A percentile compares a stretch with the other conserved stretches of the same genome.
phyloP scores from a whole-genome alignment of 1,284 basidiomycete species.

The Hortiboletus rubellus region DNA sequence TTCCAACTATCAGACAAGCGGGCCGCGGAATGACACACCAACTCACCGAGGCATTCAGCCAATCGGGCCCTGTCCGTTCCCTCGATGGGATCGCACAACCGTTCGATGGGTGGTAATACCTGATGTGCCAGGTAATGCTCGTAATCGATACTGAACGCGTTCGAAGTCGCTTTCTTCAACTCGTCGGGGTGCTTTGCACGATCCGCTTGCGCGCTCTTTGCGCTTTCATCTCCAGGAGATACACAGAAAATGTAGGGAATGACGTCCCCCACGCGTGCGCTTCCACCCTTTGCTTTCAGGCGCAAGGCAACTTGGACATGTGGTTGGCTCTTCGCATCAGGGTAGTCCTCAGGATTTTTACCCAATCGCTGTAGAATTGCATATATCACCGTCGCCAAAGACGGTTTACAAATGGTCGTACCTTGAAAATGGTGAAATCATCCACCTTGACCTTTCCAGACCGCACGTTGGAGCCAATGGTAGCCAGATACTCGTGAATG shows the following conservation, averaged over 20 bases:
- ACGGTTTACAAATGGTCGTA: constrained; percentile 30
- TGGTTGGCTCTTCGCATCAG: constrained; percentile 91
- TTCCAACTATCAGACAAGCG: constrained; percentile 5
- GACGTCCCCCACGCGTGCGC: constrained; percentile 86
- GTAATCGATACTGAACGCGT: constrained; percentile 75
- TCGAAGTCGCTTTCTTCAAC: constrained; percentile 66
- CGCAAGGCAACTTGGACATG: constrained; percentile 96
- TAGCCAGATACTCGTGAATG: constrained; percentile 90
- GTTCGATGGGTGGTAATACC: constrained; percentile 91
- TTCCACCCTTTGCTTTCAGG: constrained; percentile 84
- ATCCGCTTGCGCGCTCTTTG: constrained; percentile 85
- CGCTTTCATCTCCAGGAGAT: constrained; percentile 68
- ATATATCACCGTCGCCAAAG: neutral
- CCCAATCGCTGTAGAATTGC: constrained; percentile 68
- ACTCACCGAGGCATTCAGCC: constrained; percentile 90
- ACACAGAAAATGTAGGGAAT: constrained; percentile 96
- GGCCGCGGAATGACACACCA: neutral
- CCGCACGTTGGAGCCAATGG: constrained; percentile 75
- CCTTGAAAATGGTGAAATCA: constrained; percentile 95
- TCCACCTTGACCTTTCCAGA: constrained; percentile 80
- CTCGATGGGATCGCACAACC: constrained; percentile 95
- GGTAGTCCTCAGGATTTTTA: constrained; percentile 95
- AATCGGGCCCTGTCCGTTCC: constrained; percentile 90
- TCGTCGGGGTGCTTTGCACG: constrained; percentile 95
- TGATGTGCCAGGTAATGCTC: constrained; percentile 93